Conservation (phyloP, 371 early-diverging fungal genomes). For the Apophysomyces ossiformis region DNA sequence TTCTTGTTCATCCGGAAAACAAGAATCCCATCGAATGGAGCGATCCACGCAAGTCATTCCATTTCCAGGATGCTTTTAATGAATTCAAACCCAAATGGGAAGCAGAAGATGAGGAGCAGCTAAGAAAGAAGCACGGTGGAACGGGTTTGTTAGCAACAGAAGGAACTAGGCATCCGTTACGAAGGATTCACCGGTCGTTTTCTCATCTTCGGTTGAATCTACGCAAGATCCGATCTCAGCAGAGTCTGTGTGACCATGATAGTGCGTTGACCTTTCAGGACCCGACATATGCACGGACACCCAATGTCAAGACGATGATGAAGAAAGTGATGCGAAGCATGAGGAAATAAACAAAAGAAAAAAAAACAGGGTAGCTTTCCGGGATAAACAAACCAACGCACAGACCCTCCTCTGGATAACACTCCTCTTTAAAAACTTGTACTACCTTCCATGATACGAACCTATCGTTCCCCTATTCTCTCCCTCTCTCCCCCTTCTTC, state of each 20-base stretch:
- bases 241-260: background rate
- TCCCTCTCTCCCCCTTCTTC: background rate
- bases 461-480: background rate
- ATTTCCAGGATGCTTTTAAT: background rate
- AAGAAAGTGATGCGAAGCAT: slow-evolving; percentile 5
- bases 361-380: no score
- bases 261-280: background rate
- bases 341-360: slow-evolving; percentile 2
- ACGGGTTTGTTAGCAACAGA: background rate
- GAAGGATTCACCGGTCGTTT: background rate
- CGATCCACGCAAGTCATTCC: background rate
- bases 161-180: no score
- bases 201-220: slow-evolving; percentile 1
- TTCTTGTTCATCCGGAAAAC: background rate
- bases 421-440: slow-evolving; percentile 6
- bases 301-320: slow-evolving; percentile 5
- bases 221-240: slow-evolving; percentile 7
- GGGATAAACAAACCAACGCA: slow-evolving; percentile 4
- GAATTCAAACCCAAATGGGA: background rate
- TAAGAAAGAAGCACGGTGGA: background rate
- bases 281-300: background rate
- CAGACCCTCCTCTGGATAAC: background rate
- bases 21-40: background rate
- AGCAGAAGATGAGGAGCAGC: no score
- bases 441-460: background rate